Evolutionary conservation across 345 rosid species (phyloP), one percentile per base, ranked within the genome.

Genomic region (Gossypium thurberi): DNA sequence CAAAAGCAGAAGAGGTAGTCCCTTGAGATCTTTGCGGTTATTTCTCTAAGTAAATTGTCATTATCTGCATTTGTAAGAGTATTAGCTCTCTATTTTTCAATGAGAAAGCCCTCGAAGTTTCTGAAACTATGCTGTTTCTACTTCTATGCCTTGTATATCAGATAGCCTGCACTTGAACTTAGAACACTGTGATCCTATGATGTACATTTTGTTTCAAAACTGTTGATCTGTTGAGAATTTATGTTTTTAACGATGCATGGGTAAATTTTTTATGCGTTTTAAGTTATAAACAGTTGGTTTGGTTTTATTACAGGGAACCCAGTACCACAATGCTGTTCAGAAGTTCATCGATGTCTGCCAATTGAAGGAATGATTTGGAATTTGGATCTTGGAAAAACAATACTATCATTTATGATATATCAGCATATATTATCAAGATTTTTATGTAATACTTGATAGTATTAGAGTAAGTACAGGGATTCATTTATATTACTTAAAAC

Each of bases 281-380:
- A 59, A 25, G 63, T 59, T 25, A 13, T 33, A 47, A 48, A 48
- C 56, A 15, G 25, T 40, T 20, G 37, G 66, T 1, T 26, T 33
- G 13, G 17, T 25, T 59, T 67, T 67, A 9, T 84, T 74, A 28
- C 91, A 91, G 98, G 97, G 97, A 81, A 89, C 94, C 61, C 97
- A 91, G 77, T 91, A 91, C 81, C 98, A 86, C 73, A 91, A 93
- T 78, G 97, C 97, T 12, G 94, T 93, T 23, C 90, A 90, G 84
- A 93, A 88, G 80, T 91, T 93, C 63, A 59, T 93, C 17, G 85
- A 87, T 33, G 82, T 93, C 21, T 91, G 97, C 87, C 89, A 90
- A 84, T 79, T 93, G 90, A 89, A 81, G 9, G 84, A 88, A 59
- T 83, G 77, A 86, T 48, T 14, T 3, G 21, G 42, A 14, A 86